Evolutionary conservation across 352 stramenopile species (phyloP).

Genomic region (Phytopythium oedochilum): DNA sequence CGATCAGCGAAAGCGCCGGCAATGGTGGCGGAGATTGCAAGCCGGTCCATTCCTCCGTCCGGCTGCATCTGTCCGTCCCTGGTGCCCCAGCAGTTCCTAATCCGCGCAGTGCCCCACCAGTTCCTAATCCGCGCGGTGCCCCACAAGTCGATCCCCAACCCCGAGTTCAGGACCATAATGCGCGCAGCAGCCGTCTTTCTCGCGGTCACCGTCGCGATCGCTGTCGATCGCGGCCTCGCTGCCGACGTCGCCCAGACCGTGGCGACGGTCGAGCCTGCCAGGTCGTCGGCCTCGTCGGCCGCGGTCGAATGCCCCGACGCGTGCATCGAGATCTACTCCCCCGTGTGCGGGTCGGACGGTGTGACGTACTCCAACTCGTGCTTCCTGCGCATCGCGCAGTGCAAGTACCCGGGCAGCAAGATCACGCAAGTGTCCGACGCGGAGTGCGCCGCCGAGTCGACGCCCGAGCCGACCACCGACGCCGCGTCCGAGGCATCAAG

Average conservation of each 20-base stretch:
- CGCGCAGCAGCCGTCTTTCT: not conserved
- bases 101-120: too few species aligned
- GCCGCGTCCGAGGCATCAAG: not conserved
- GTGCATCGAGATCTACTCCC: slow-evolving; percentile 33
- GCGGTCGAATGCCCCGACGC: slow-evolving; percentile 17
- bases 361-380: slow-evolving; percentile 34
- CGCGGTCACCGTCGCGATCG: not conserved
- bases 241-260: slow-evolving; percentile 2
- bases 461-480: not conserved
- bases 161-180: not conserved
- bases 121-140: too few species aligned
- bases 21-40: too few species aligned
- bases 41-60: too few species aligned
- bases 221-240: not conserved
- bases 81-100: too few species aligned
- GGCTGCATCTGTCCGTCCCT: too few species aligned
- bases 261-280: slow-evolving; percentile 5
- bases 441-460: slow-evolving; percentile 9
- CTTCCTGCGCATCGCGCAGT: slow-evolving; percentile 29
- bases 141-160: too few species aligned
- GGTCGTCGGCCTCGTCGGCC: slow-evolving; percentile 7
- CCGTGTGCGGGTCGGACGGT: slow-evolving; percentile 27
- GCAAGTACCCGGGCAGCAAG: slow-evolving; percentile 19
- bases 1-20: too few species aligned
- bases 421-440: slow-evolving; percentile 14